These are phyloP conservation scores for Omphalotus olearius DNA, from an alignment of 1,284 basidiomycete genomes.

Conservation along the genomic window DNA sequence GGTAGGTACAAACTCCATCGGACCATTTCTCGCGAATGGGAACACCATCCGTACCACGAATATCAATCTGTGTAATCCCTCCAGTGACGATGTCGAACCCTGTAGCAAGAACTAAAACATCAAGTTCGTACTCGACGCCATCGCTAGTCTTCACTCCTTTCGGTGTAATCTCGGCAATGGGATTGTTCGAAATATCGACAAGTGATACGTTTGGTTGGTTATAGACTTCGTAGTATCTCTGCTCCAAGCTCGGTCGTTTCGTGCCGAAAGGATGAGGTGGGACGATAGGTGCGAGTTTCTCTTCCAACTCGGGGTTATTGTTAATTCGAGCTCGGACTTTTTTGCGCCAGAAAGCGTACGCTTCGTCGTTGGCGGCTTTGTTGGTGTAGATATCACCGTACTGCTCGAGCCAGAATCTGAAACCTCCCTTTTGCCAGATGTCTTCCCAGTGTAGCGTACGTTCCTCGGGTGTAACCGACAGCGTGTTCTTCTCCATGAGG, in stretches of 20 bases:
- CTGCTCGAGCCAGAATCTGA: conserved; percentile 19
- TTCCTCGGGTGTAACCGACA: conserved; percentile 19
- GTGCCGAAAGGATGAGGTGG: conserved; percentile 22
- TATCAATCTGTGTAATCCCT: conserved; percentile 22
- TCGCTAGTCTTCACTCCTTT: conserved; percentile 6
- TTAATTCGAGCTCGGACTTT: conserved; percentile 20
- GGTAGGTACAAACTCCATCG: conserved; percentile 19
- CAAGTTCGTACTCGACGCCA: conserved; percentile 9
- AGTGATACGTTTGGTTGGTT: conserved; percentile 22
- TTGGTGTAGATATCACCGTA: conserved; percentile 18
- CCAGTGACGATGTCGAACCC: conserved; percentile 25
- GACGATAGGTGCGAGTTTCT: conserved; percentile 21
- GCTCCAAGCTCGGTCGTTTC: conserved; percentile 22
- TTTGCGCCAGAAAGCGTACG: conserved; percentile 24
- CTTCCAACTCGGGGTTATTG: conserved; percentile 19
- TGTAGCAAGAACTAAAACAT: conserved; percentile 18
- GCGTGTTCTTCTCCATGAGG: conserved; percentile 8
- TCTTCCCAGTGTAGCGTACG: conserved; percentile 20
- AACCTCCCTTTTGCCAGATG: conserved; percentile 20
- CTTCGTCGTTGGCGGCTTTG: conserved; percentile 19
- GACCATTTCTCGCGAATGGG: conserved; percentile 22
- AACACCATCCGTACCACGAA: conserved; percentile 19
- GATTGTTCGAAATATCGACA: conserved; percentile 16
- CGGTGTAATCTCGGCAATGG: conserved; percentile 10
- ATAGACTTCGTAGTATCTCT: conserved; percentile 21